Evolutionary conservation across 441 rosid species (phyloP).

Genomic region (Populus hybrid): DNA sequence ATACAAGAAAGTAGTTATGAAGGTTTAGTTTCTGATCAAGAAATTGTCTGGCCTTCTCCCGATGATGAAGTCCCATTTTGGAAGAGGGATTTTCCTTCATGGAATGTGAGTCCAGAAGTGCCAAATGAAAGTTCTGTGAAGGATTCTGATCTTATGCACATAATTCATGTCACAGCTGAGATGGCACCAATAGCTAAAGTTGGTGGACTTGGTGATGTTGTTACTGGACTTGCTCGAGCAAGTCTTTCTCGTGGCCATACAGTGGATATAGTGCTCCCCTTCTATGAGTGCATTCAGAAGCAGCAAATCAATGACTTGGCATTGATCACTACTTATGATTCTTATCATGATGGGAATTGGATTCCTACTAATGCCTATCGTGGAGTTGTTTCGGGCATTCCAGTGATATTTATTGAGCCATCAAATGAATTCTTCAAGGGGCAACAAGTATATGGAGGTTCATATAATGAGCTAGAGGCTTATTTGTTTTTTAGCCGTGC

Average conservation of each 20-base stretch:
- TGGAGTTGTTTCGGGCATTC: constrained; percentile 44
- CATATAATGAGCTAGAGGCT: constrained; percentile 55
- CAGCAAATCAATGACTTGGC: constrained; percentile 35
- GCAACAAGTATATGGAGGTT: constrained; percentile 47
- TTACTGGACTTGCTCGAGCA: constrained; percentile 58
- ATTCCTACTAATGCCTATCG: constrained; percentile 40
- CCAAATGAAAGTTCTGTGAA: constrained; percentile 28
- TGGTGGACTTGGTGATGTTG: constrained; percentile 67
- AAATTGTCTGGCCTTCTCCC: constrained; percentile 44
- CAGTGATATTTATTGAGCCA: constrained; percentile 49
- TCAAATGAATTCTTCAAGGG: constrained; percentile 55
- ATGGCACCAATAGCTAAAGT: constrained; percentile 64
- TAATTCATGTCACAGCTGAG: constrained; percentile 54
- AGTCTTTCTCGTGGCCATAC: constrained; percentile 46
- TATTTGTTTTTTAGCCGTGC: constrained; percentile 56
- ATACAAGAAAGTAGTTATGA: constrained; percentile 1
- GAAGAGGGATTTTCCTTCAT: constrained; percentile 43
- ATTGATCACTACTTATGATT: constrained; percentile 30
- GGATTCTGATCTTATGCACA: constrained; percentile 38
- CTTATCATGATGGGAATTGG: constrained; percentile 53
- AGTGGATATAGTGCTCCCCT: constrained; percentile 53
- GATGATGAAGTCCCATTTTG: constrained; percentile 47
- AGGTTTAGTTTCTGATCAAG: constrained; percentile 9
- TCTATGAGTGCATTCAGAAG: constrained; percentile 47
- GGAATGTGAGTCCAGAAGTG: constrained; percentile 22